Evolutionary conservation across 2,329 filamentous ascomycete species (phyloP).

Genomic region (Fusarium multiceps): DNA sequence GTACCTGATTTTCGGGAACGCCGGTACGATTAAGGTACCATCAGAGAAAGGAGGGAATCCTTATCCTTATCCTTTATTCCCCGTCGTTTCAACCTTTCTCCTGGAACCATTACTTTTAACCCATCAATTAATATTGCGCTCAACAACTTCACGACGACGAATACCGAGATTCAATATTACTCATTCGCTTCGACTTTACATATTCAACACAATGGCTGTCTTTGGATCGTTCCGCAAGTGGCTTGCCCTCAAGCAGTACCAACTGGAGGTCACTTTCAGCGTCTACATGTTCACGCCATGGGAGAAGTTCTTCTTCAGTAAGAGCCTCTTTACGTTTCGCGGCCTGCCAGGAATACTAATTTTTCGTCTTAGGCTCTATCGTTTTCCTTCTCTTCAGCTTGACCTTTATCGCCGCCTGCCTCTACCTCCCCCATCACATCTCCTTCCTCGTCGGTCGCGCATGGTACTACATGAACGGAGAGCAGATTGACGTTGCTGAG

Average conservation of each 20-base stretch:
- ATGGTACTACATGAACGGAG: slow-evolving; percentile 95
- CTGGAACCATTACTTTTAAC: slow-evolving; percentile 18
- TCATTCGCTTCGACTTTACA: not conserved
- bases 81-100: slow-evolving; percentile 28
- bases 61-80: slow-evolving; percentile 25
- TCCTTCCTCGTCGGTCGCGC: slow-evolving; percentile 83
- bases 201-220: slow-evolving; percentile 46
- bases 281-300: slow-evolving; percentile 97
- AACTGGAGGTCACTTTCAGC: slow-evolving; percentile 96
- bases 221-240: slow-evolving; percentile 76
- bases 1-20: slow-evolving; percentile 38
- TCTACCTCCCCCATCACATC: slow-evolving; percentile 95
- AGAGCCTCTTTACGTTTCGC: slow-evolving; percentile 49
- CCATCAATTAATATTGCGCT: not conserved
- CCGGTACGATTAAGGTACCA: slow-evolving; percentile 35
- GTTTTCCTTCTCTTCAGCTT: slow-evolving; percentile 91
- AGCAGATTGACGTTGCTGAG: slow-evolving; percentile 66
- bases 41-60: slow-evolving; percentile 30
- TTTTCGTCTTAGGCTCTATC: slow-evolving; percentile 77
- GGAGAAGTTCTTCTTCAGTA: slow-evolving; percentile 98
- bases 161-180: not conserved
- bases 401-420: slow-evolving; percentile 83
- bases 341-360: not conserved
- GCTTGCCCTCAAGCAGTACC: slow-evolving; percentile 95
- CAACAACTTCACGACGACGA: slow-evolving; percentile 9